Conservation (phyloP, 805 yeast genomes). For the Kazachstania bromeliacearum region DNA sequence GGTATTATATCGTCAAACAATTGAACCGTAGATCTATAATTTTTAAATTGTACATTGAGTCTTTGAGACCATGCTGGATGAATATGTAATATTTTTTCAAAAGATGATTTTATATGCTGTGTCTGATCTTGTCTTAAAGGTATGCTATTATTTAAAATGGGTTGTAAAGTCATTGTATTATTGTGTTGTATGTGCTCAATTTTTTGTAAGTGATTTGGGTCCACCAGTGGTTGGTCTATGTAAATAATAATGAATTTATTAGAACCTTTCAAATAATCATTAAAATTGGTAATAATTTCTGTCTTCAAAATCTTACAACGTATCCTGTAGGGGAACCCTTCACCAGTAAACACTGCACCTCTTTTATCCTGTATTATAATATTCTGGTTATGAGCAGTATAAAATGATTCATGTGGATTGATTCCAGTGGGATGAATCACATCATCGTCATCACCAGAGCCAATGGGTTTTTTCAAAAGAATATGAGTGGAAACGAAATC, state of each 20-base stretch:
- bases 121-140: neutral
- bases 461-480: constrained; percentile 51
- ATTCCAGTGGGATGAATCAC: neutral
- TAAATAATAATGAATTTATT: constrained; percentile 46
- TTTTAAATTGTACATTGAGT: constrained; percentile 2
- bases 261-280: constrained; percentile 51
- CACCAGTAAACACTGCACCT: constrained; percentile 44
- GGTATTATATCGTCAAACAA: neutral
- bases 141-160: neutral
- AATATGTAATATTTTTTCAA: constrained; percentile 10
- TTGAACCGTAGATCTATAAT: neutral
- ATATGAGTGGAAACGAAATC: constrained; percentile 24
- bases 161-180: no score
- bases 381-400: constrained; percentile 48
- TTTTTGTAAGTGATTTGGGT: neutral
- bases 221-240: constrained; percentile 45
- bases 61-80: constrained; percentile 5
- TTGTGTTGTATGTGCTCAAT: no score
- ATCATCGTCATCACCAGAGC: neutral
- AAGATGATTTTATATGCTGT: constrained; percentile 4
- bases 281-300: constrained; percentile 44
- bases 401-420: constrained; percentile 20
- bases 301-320: constrained; percentile 37
- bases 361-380: constrained; percentile 40
- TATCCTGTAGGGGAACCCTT: constrained; percentile 44